These are phyloP conservation scores for Coleophoma cylindrospora DNA, from an alignment of 2,329 filamentous ascomycete genomes.

Conservation along the genomic window DNA sequence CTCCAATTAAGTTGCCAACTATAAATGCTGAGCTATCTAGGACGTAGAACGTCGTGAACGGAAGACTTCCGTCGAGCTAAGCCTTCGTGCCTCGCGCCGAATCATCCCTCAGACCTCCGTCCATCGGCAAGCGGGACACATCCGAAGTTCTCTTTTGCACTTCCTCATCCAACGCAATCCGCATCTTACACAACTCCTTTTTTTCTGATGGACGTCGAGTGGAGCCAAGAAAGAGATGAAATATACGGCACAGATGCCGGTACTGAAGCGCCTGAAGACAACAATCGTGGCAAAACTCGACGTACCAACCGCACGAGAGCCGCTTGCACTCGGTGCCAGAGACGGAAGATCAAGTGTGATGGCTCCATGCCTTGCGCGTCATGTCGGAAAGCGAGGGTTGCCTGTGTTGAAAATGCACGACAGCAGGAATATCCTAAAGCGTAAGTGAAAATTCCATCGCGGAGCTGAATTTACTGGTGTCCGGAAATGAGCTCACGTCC, in stretches of 20 bases:
- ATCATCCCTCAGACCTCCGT: too few relatives aligned
- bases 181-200: background rate
- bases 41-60: too few relatives aligned
- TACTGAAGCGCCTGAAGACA: background rate
- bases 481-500: background rate
- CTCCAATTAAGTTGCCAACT: too few relatives aligned
- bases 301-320: constrained; percentile 5
- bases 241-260: background rate
- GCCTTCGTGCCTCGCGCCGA: too few relatives aligned
- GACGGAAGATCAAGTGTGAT: constrained; percentile 46
- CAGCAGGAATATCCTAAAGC: constrained; percentile 33
- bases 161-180: background rate
- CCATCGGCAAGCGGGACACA: too few relatives aligned
- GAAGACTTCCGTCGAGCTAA: too few relatives aligned
- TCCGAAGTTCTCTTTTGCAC: too few relatives aligned
- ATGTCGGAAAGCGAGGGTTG: constrained; percentile 35
- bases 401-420: constrained; percentile 40
- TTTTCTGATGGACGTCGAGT: background rate
- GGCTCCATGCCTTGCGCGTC: constrained; percentile 37
- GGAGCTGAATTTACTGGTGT: background rate
- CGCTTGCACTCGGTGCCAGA: constrained; percentile 33
- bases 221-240: background rate
- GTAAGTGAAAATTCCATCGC: constrained; percentile 29
- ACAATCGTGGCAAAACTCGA: background rate
- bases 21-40: too few relatives aligned